Conservation (phyloP, 306 rosid genomes). For the Mucuna pruriens region DNA sequence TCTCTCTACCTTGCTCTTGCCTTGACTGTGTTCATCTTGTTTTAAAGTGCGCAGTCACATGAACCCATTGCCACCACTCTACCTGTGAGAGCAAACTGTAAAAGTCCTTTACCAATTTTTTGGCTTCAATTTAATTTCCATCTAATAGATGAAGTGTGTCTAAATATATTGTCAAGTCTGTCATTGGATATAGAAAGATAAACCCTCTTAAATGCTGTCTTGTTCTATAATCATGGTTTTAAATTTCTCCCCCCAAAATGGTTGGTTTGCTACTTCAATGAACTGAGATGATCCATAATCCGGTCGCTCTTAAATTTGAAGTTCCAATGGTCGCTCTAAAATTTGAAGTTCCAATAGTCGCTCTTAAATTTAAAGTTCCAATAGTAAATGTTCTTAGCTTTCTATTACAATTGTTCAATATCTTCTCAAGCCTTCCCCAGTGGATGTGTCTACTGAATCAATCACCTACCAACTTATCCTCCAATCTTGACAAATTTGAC, state of each 20-base stretch:
- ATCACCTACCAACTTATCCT: background rate
- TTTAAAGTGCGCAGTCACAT: background rate
- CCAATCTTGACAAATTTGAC: background rate
- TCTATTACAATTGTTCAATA: background rate
- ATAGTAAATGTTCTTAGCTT: conserved; percentile 4
- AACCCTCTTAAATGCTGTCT: background rate
- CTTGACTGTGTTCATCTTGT: background rate
- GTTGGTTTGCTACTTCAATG: background rate
- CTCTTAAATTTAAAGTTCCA: conserved; percentile 21
- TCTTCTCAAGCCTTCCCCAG: conserved; percentile 15
- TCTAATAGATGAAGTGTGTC: background rate
- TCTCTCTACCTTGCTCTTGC: background rate
- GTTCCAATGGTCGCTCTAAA: no score
- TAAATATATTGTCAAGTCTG: conserved; percentile 6
- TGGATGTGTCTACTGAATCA: background rate
- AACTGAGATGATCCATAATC: background rate
- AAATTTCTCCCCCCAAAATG: background rate
- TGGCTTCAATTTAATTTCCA: background rate
- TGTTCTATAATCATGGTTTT: conserved; percentile 16
- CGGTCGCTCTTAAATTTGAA: conserved; percentile 9
- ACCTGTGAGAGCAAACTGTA: conserved; percentile 6
- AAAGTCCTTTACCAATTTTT: background rate
- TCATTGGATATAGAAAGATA: background rate
- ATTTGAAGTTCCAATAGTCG: conserved; percentile 9
- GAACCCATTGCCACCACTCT: background rate